phyloP scores from a whole-genome alignment of 192 early-diverging fungal genomes.

The Dispira simplex region DNA sequence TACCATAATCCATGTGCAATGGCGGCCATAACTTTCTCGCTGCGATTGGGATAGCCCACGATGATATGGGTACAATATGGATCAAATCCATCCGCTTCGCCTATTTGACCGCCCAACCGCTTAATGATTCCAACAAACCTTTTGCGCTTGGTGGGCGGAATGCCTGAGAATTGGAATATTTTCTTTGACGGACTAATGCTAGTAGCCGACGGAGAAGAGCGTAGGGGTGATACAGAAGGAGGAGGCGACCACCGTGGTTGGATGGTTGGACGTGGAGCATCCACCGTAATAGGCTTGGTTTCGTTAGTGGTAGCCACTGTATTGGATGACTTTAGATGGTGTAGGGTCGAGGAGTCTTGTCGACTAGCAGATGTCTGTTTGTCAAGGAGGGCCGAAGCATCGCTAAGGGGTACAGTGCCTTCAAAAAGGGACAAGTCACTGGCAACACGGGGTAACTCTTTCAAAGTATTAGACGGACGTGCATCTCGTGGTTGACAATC shows the following conservation, averaged over 20 bases:
- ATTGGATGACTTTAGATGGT: too few relatives aligned
- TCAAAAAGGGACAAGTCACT: conserved; percentile 3
- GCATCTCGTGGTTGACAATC: too few relatives aligned
- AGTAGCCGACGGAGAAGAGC: too few relatives aligned
- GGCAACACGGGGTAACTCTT: not conserved
- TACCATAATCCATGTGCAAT: not conserved
- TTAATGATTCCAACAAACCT: not conserved
- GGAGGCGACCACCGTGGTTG: not conserved
- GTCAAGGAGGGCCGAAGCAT: too few relatives aligned
- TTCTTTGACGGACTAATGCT: too few relatives aligned
- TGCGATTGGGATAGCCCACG: not conserved
- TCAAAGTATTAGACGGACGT: too few relatives aligned
- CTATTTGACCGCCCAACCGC: not conserved
- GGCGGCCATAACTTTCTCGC: conserved; percentile 1
- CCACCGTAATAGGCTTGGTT: too few relatives aligned
- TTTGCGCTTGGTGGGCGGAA: not conserved
- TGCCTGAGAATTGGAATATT: conserved; percentile 3
- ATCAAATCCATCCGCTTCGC: not conserved
- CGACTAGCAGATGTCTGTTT: too few relatives aligned
- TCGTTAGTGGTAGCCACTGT: too few relatives aligned
- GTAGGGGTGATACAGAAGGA: not conserved
- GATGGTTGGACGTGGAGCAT: too few relatives aligned
- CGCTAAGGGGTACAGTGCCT: not conserved
- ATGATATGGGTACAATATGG: not conserved
- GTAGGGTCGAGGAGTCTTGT: too few relatives aligned